Evolutionary conservation across 2,329 filamentous ascomycete species (phyloP).

Genomic region (Aaosphaeria arxii): DNA sequence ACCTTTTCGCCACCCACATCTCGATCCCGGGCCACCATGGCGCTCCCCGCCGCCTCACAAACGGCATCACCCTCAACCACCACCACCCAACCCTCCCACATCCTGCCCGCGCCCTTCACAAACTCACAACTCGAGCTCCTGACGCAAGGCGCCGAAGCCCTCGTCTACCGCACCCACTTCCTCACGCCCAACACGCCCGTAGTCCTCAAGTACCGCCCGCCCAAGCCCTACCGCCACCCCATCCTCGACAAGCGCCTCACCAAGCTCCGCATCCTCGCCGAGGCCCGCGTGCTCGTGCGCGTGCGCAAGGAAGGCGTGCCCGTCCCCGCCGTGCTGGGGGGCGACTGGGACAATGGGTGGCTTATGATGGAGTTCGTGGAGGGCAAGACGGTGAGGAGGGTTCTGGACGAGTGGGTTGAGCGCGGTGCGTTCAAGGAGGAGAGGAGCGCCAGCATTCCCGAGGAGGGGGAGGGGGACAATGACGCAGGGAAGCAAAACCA

Average conservation of each 20-base stretch:
- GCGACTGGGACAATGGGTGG: slow-evolving; percentile 61
- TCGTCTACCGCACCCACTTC: slow-evolving; percentile 84
- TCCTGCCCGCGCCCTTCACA: slow-evolving; percentile 22
- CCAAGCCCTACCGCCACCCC: slow-evolving; percentile 89
- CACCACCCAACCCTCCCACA: slow-evolving; percentile 1
- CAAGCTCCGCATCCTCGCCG: slow-evolving; percentile 79
- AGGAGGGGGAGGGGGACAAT: slow-evolving; percentile 12
- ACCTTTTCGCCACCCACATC: no score
- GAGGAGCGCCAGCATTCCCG: slow-evolving; percentile 20
- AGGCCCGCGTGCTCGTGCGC: slow-evolving; percentile 80
- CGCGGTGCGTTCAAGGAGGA: slow-evolving; percentile 14
- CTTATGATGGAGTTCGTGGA: slow-evolving; percentile 50
- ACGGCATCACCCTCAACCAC: background rate
- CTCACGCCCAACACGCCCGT: slow-evolving; percentile 65
- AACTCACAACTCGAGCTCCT: slow-evolving; percentile 67
- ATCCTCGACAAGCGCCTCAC: slow-evolving; percentile 85
- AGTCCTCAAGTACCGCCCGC: slow-evolving; percentile 86
- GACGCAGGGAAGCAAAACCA: background rate
- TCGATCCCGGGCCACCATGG: background rate
- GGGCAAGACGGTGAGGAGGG: slow-evolving; percentile 66
- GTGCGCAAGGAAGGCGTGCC: slow-evolving; percentile 74
- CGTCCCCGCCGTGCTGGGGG: slow-evolving; percentile 77
- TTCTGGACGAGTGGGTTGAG: slow-evolving; percentile 66
- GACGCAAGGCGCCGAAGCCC: slow-evolving; percentile 92
- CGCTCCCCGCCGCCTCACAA: background rate